Conservation (phyloP, 2,329 filamentous ascomycete genomes). For the Aureobasidium melanogenum region DNA sequence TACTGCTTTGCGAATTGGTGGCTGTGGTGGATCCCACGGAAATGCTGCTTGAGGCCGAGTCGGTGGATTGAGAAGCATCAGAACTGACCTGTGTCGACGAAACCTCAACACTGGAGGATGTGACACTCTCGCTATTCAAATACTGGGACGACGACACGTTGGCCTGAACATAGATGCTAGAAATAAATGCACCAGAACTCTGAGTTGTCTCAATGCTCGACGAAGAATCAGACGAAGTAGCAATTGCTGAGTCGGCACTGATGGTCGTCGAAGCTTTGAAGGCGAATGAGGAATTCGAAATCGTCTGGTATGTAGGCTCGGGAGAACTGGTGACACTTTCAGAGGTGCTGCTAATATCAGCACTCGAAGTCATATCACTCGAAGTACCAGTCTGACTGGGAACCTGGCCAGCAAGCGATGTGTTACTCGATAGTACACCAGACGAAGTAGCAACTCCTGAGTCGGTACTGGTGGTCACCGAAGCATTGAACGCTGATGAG, state of each 20-base stretch:
- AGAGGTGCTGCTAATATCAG: neutral
- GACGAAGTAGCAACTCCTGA: neutral
- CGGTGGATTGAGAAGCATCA: neutral
- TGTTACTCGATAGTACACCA: neutral
- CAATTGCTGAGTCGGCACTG: neutral
- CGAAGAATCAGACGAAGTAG: neutral
- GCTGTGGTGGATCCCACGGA: neutral
- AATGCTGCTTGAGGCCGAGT: neutral
- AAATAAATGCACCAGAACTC: neutral
- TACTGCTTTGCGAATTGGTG: neutral
- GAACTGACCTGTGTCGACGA: neutral
- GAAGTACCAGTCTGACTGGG: neutral
- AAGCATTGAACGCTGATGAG: neutral
- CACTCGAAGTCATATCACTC: neutral
- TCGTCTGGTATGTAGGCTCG: neutral
- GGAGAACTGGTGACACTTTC: neutral
- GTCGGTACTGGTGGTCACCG: neutral
- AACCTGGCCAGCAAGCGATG: neutral
- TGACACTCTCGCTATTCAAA: neutral
- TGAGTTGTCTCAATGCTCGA: neutral
- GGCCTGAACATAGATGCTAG: neutral
- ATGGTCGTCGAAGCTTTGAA: neutral
- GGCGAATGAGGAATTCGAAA: neutral
- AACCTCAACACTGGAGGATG: too few relatives aligned
- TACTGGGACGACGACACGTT: neutral